A percentile compares a stretch with the other conserved stretches of the same genome.
These are phyloP conservation scores for Mrakia frigida DNA, from an alignment of 768 basidiomycete species.

Conservation along the genomic window DNA sequence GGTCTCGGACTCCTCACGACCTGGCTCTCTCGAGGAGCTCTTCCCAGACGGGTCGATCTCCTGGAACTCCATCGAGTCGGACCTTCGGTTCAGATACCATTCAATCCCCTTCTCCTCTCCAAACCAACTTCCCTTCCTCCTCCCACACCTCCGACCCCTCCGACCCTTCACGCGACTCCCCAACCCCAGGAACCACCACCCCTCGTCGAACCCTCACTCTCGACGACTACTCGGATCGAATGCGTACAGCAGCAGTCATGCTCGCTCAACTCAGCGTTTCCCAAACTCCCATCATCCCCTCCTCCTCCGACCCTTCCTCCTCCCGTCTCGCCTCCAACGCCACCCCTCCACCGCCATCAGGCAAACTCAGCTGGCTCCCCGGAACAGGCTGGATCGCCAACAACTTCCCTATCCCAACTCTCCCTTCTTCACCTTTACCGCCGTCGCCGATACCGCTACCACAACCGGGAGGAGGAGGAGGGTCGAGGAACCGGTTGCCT, in stretches of 20 bases:
- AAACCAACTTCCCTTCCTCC: background rate
- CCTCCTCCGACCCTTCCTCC: slow-evolving; percentile 6
- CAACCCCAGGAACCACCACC: slow-evolving; percentile 10
- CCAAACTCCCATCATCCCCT: slow-evolving; percentile 1
- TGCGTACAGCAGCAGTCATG: slow-evolving; percentile 98
- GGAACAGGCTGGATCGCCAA: slow-evolving; percentile 54
- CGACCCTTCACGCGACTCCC: slow-evolving; percentile 7
- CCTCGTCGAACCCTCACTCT: slow-evolving; percentile 58
- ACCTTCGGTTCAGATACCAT: background rate
- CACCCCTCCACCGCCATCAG: slow-evolving; percentile 1
- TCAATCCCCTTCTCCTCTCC: slow-evolving; percentile 6
- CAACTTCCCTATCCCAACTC: slow-evolving; percentile 26
- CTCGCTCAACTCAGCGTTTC: slow-evolving; percentile 85
- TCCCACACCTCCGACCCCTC: background rate
- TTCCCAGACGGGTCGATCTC: background rate
- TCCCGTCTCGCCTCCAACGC: background rate
- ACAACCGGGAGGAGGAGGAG: slow-evolving; percentile 26
- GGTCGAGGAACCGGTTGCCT: slow-evolving; percentile 66
- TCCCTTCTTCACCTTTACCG: slow-evolving; percentile 3
- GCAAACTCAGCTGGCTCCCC: slow-evolving; percentile 35
- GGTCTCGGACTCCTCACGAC: slow-evolving; percentile 20
- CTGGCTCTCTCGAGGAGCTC: background rate
- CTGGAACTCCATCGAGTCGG: background rate
- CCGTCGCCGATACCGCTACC: background rate
- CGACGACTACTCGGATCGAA: slow-evolving; percentile 96